Evolutionary conservation across 208 protist genomes (phyloP).

Genomic region (Lotmaria passim): DNA sequence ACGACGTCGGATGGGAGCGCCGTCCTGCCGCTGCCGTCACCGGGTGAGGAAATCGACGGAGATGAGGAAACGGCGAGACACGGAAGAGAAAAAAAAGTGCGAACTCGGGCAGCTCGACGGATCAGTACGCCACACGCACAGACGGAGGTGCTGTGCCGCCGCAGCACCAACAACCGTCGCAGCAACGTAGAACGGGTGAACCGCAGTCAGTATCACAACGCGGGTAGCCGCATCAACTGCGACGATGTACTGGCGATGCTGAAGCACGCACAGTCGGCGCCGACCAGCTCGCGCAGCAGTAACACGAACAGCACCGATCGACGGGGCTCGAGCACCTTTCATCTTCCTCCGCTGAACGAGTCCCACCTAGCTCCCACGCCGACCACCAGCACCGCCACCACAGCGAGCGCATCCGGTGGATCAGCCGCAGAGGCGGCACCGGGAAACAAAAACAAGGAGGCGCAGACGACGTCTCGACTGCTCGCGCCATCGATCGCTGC

Average conservation of each 20-base stretch:
- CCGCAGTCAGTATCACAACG: neutral
- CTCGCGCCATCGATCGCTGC: slow-evolving; percentile 3
- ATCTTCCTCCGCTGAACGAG: neutral
- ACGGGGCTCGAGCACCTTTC: neutral
- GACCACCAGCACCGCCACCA: no score
- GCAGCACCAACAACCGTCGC: no score
- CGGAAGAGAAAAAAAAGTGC: no score
- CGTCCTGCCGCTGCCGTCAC: neutral
- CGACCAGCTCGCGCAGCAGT: neutral
- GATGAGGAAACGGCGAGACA: no score
- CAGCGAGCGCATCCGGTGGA: neutral
- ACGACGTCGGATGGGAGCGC: neutral
- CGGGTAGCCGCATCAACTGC: no score
- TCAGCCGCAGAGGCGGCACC: neutral
- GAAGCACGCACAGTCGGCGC: neutral
- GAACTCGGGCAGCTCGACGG: no score
- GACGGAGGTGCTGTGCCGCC: no score
- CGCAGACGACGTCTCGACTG: neutral
- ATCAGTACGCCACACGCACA: no score
- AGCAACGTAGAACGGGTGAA: no score
- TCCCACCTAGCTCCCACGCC: no score
- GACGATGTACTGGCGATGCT: neutral
- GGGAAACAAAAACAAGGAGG: neutral
- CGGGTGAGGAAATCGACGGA: neutral
- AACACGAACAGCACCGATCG: neutral